Base-by-base conservation (phyloP, 805 yeast species). In the Wickerhamiella hasegawae region DNA sequence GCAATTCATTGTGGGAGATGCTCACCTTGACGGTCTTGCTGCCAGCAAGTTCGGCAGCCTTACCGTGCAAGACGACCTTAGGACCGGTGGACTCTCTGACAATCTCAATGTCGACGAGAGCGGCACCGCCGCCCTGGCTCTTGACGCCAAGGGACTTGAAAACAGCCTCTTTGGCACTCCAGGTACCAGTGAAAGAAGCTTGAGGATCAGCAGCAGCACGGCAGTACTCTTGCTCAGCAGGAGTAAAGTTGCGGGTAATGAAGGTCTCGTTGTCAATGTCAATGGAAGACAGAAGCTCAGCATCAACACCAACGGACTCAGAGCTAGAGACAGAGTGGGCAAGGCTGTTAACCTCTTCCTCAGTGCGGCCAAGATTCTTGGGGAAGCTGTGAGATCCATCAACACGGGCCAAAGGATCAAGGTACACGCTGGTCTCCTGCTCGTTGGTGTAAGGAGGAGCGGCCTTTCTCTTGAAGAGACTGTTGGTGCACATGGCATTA, bases 111-210 rank as follows among this genome's bases (percentile, higher is more conserved):
- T 83, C 94, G 55, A 69, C 72, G 63, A 90, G 69, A 23, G 93
- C 67, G 26, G 98, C 97, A 42, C 97, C 98, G 12, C 87, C 95
- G 40, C 99, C 99, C 54, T 75, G 71, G 32, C 93, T 74, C 52
- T 71, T 69, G 43, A 82, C 93, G 42, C 90, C 85, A 53, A 90
- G 66, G 15, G 94, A 81, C 66, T 90, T 90, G 76, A 90, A 90
- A 24, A 85, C 96, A 29, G 99, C 98, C 65, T 90, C 99, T 63
- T 90, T 90, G 31, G 98, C 98, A 21, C 95, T 82, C 99, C 99
- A 90, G 30, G 93, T 79, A 32, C 99, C 99, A 19, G 98, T 84
- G 60, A 70, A 90, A 3, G 96, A 82, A 11, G 97, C 82, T 52
- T 73, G 79, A 34, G 90, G 81, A 45, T 68, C 68, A 29, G 96